Base-by-base conservation (phyloP, 73 alveolate species). In the Paramecium tetraurelia region DNA sequence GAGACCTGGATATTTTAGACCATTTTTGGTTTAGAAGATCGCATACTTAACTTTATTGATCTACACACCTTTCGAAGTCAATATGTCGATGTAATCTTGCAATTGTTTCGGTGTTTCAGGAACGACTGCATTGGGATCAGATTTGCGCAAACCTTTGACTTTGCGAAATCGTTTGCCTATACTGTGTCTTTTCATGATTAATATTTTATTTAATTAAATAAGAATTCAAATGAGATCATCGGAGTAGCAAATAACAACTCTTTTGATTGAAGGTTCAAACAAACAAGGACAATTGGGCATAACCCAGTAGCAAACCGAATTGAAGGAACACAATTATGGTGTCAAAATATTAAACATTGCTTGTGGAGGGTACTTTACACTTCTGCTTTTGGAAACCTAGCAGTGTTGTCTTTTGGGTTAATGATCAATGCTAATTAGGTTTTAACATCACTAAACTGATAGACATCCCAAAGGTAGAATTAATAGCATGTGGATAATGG, bases 1-100 rank as follows among this genome's bases (percentile, higher is more conserved):
- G n/a, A 89, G 59, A 9, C 94, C 94, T 3, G 80, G 84, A 71
- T 89, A 89, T n/a, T 68, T 46, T 40, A 89, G 36, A 22, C 94
- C 94, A 71, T 89, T 89, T 53, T 89, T 89, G 1, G 90, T 63
- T 41, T 71, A 16, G 24, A 89, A 89, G 76, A 68, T 44, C 7
- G 92, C 94, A 89, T 70, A 89, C 12, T 72, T 31, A 5, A 72
- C 86, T 36, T 72, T 72, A 4, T 72, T 72, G 7, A 72, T 72
- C 9, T 35, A 16, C 0, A 72, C 35, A 10, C 86, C 86, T 21
- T 72, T 11, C 1, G 40, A 10, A 14, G 59, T 40, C 40, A 72
- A 38, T 12, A 10, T 33, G 4, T 72, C 86, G 3, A 72, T 72
- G 10, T 72, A 72, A 9, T 72, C 86, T 21, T 38, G 11, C n/a